Conservation (phyloP, 148 eudicot species). For the Rhododendron vialii region DNA sequence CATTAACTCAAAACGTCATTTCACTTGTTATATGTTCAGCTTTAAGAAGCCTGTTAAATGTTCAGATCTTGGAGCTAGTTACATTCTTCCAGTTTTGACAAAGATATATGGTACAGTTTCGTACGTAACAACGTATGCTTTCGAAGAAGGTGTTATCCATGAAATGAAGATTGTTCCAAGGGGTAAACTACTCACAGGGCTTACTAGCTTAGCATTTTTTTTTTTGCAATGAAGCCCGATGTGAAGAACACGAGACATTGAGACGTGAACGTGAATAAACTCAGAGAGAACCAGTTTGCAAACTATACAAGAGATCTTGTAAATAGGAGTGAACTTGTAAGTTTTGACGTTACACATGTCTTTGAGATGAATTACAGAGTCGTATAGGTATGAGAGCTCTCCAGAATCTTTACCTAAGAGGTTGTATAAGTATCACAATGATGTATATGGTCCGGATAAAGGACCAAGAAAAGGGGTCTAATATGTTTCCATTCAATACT, state of each 20-base stretch:
- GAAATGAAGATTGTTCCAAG: neutral
- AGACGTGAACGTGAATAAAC: neutral
- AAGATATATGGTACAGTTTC: neutral
- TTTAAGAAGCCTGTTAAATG: neutral
- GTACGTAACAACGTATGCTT: neutral
- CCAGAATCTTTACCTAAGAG: neutral
- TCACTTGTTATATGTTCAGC: neutral
- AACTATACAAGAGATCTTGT: neutral
- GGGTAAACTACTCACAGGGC: neutral
- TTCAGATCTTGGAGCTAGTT: neutral
- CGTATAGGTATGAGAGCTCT: neutral
- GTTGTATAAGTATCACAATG: neutral
- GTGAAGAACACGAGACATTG: neutral
- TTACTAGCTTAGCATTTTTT: neutral
- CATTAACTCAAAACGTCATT: neutral
- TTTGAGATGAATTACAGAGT: neutral
- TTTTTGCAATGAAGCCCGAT: neutral
- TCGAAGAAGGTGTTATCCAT: neutral
- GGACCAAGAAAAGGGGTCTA: neutral
- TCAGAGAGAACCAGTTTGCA: neutral
- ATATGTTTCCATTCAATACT: neutral
- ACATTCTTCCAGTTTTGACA: neutral
- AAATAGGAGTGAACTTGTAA: neutral
- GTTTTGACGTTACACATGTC: neutral
- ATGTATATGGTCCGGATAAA: neutral